phyloP scores from a whole-genome alignment of 192 early-diverging fungal genomes.

The Gonapodya prolifera region DNA sequence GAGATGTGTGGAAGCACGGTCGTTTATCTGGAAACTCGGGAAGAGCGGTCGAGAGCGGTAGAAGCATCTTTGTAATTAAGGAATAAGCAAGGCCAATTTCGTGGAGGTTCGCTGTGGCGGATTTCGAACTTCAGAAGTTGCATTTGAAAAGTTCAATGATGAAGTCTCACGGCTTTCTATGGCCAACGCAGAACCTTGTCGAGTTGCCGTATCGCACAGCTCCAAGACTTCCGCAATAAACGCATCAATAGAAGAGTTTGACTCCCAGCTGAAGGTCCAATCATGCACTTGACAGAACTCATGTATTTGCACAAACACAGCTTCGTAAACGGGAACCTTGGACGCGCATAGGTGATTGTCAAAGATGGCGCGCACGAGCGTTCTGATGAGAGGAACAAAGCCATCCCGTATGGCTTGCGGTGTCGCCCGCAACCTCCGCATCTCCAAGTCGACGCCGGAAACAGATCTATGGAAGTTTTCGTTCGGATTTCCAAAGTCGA shows the following conservation, averaged over 20 bases:
- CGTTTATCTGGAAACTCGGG: constrained; percentile 15
- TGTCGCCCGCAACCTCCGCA: constrained; percentile 12
- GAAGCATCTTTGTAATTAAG: constrained; percentile 18
- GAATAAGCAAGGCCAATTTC: constrained; percentile 24
- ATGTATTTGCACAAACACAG: constrained; percentile 24
- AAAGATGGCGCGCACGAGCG: constrained; percentile 20
- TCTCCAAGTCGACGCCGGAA: constrained; percentile 8
- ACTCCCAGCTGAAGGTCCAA: constrained; percentile 23
- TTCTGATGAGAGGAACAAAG: constrained; percentile 21
- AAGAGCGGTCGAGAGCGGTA: constrained; percentile 19
- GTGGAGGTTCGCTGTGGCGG: constrained; percentile 20
- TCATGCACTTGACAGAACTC: constrained; percentile 23
- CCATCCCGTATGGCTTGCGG: constrained; percentile 10
- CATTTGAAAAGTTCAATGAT: no score
- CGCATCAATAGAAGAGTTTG: constrained; percentile 18
- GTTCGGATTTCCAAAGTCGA: constrained; percentile 28
- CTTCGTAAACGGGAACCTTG: constrained; percentile 19
- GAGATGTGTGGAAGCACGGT: constrained; percentile 20
- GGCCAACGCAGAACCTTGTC: no score
- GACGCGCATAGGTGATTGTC: constrained; percentile 7
- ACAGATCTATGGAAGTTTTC: constrained; percentile 23
- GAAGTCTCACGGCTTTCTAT: no score
- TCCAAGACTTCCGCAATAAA: constrained; percentile 3
- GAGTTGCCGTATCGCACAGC: no score
- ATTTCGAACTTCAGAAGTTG: not conserved